Percentiles rank a stretch among this genome's conserved stretches.
Evolutionary conservation across 257 asterid genomes (phyloP).

Genomic region (Solanum chiquidenum): DNA sequence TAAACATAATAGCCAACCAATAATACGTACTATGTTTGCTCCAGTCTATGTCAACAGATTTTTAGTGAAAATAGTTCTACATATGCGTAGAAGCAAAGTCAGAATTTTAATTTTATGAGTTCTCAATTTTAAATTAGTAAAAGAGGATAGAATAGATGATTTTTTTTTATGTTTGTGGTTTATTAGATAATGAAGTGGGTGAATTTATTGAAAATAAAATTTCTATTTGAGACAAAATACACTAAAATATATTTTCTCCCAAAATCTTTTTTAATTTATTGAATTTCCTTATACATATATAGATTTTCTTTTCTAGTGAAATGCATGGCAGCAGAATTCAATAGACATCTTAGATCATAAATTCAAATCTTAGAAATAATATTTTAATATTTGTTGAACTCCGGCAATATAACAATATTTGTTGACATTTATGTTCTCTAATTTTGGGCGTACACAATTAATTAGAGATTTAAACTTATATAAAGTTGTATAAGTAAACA

Average conservation of each 20-base stretch:
- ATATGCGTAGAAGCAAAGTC: too few species aligned
- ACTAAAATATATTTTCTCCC: neutral
- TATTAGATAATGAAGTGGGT: neutral
- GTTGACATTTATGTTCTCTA: rapidly evolving
- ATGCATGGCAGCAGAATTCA: neutral
- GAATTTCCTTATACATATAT: neutral
- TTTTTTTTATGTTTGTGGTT: neutral
- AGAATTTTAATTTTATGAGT: too few species aligned
- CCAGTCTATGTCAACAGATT: neutral
- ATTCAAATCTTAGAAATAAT: neutral
- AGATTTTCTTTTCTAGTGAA: neutral
- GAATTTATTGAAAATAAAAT: neutral
- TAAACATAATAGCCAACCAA: neutral
- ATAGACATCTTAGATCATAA: neutral
- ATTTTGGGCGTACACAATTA: too few species aligned
- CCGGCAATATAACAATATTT: too few species aligned
- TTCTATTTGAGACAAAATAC: neutral
- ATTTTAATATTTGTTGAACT: too few species aligned
- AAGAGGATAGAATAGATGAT: neutral
- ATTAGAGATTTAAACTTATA: too few species aligned
- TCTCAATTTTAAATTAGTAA: neutral
- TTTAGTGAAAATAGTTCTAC: neutral
- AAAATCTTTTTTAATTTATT: neutral
- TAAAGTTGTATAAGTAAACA: too few species aligned
- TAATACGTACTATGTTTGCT: neutral